These are phyloP conservation scores for Brachypodium distachyon DNA, from an alignment of 202 grass and related monocot genomes.

Conservation along the genomic window DNA sequence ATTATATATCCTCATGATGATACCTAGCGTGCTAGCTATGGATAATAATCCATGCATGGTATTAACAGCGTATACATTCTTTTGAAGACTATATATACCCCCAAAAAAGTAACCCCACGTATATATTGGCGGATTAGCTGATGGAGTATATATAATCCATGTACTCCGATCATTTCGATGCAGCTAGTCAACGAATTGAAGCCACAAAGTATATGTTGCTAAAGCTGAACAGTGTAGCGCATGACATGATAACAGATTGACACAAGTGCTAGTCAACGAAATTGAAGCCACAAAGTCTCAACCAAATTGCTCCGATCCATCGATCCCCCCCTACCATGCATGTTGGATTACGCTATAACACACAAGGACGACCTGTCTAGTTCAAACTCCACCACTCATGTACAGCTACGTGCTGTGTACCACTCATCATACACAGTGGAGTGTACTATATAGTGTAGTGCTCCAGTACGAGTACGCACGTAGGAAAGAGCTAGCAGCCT, in stretches of 20 bases:
- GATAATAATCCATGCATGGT: not conserved
- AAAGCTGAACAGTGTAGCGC: not conserved
- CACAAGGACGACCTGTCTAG: not conserved
- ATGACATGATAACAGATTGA: not conserved
- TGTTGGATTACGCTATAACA: slow-evolving; percentile 5
- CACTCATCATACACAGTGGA: not conserved
- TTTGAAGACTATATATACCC: too few relatives aligned
- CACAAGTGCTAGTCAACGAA: not conserved
- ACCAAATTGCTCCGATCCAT: not conserved
- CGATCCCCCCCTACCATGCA: not conserved
- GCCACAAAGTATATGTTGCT: not conserved
- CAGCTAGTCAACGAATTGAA: not conserved
- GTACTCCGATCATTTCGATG: too few relatives aligned
- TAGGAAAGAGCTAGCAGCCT: too few relatives aligned
- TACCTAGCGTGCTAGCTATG: too few relatives aligned
- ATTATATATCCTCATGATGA: too few relatives aligned
- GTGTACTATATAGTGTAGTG: too few relatives aligned
- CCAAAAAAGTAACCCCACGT: too few relatives aligned
- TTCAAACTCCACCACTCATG: not conserved
- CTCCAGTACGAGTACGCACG: too few relatives aligned
- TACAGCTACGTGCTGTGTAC: too few relatives aligned
- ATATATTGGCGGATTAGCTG: not conserved
- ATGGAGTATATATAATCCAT: not conserved
- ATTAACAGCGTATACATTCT: too few relatives aligned
- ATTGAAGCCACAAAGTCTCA: not conserved